Evolutionary conservation across 805 yeast genomes (phyloP), one percentile per base, ranked within the genome.

Genomic region (Lachancea lanzarotensis): DNA sequence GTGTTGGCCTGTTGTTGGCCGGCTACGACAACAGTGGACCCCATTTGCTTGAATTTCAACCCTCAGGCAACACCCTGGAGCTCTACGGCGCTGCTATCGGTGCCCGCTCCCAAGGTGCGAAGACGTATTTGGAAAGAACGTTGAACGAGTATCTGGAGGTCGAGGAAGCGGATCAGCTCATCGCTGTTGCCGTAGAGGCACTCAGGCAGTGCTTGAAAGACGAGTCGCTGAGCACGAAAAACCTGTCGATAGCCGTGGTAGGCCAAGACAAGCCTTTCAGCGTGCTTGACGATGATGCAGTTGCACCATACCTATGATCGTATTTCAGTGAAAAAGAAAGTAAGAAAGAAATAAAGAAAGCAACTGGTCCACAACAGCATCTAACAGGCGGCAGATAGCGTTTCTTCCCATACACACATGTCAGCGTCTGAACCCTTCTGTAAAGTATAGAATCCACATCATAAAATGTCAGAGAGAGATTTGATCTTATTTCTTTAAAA

Each of bases 31-130:
- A 86, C 62, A 77, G 88, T 26, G 98, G 98, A 12, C 84, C 98
- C 8, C 98, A 93, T 66, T 69, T 93, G 51, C 82, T 79, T 65
- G 99, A 93, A 71, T 93, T 93, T 68, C 91, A 86, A 63, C 98
- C 99, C 15, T 83, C 95, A 8, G 99, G 99, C 2, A 82, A 91
- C 20, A 93, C 84, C 18, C 72, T 89, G 57, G 98, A 93, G 66
- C 85, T 90, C 62, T 79, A 76, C 55, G 98, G 96, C 30, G 82
- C 96, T 11, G 95, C 98, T 31, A 88, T 93, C 59, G 99, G 99
- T 38, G 98, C 99, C 9, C 79, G 99, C 62, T 91, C 98, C 2
- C 99, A 93, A 69, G 98, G 98, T 41, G 97, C 96, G 13, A 81
- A 95, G 70, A 93, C 99, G 2, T 93, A 88, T 56, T 71, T 93